A percentile compares a stretch with the other conserved stretches of the same genome.
These are phyloP conservation scores for Stachybotrys chartarum DNA, from an alignment of 2,329 filamentous ascomycete species.

Conservation along the genomic window DNA sequence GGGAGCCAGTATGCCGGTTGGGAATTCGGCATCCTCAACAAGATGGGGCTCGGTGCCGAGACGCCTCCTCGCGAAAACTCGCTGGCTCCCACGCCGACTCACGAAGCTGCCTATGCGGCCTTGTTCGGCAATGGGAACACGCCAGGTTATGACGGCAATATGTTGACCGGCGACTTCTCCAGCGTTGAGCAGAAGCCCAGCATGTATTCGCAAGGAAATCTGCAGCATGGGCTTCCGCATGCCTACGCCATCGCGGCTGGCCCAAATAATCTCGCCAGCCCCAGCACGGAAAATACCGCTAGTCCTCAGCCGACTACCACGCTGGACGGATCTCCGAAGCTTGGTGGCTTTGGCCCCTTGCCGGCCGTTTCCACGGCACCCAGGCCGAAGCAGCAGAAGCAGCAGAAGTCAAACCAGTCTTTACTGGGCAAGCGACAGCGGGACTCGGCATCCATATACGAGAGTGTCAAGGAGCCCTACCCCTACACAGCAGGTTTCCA, in stretches of 20 bases:
- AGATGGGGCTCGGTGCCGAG: conserved; percentile 77
- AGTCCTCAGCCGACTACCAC: conserved; percentile 50
- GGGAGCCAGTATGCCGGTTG: conserved; percentile 92
- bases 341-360: conserved; percentile 18
- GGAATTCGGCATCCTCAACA: conserved; percentile 92
- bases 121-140: conserved; percentile 45
- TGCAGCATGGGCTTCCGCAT: conserved; percentile 56
- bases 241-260: conserved; percentile 59
- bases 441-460: conserved; percentile 82
- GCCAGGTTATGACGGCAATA: conserved; percentile 39
- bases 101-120: conserved; percentile 31
- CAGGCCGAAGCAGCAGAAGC: conserved; percentile 36
- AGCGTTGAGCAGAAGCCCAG: conserved; percentile 42
- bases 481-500: conserved; percentile 89
- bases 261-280: conserved; percentile 55
- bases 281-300: conserved; percentile 55
- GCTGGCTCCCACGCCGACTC: conserved; percentile 31
- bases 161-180: conserved; percentile 45
- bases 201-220: conserved; percentile 48
- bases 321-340: conserved; percentile 47
- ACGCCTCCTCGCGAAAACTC: conserved; percentile 63
- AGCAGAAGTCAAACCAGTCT: conserved; percentile 36
- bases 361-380: conserved; percentile 15
- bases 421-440: conserved; percentile 52
- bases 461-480: conserved; percentile 84